phyloP scores from a whole-genome alignment of 108 stramenopile genomes.

The Pinguiococcus pyrenoidosus region DNA sequence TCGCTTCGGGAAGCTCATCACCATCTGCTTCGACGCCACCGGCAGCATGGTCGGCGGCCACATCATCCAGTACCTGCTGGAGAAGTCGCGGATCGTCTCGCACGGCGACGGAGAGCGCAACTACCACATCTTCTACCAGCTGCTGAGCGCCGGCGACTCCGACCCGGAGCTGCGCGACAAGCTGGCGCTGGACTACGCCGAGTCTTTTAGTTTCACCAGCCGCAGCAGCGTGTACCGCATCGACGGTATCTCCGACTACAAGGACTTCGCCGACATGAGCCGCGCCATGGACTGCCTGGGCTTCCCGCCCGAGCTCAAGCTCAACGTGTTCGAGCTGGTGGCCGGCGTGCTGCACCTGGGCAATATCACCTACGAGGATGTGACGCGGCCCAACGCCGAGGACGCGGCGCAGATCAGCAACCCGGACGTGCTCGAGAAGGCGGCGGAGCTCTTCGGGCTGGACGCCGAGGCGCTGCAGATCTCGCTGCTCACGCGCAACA shows the following conservation, averaged over 20 bases:
- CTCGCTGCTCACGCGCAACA: slow-evolving; percentile 16
- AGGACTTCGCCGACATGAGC: slow-evolving; percentile 13
- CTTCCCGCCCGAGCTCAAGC: background rate
- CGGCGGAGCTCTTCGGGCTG: slow-evolving; percentile 20
- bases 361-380: slow-evolving; percentile 24
- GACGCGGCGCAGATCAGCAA: background rate
- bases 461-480: slow-evolving; percentile 15
- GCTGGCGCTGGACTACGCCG: background rate
- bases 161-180: slow-evolving; percentile 11
- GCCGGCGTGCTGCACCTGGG: slow-evolving; percentile 43
- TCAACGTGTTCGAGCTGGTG: slow-evolving; percentile 12
- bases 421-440: slow-evolving; percentile 1
- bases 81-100: slow-evolving; percentile 40
- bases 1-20: slow-evolving; percentile 86
- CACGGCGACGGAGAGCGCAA: slow-evolving; percentile 37
- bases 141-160: slow-evolving; percentile 11
- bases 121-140: slow-evolving; percentile 57
- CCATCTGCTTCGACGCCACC: slow-evolving; percentile 34
- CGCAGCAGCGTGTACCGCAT: background rate
- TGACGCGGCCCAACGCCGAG: background rate
- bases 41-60: slow-evolving; percentile 34
- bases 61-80: slow-evolving; percentile 53
- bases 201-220: background rate
- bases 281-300: slow-evolving; percentile 13
- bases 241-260: slow-evolving; percentile 12